A percentile compares a stretch with the other conserved stretches of the same genome.
phyloP scores from a whole-genome alignment of 139 green algal species.

The Chlorella sp. region DNA sequence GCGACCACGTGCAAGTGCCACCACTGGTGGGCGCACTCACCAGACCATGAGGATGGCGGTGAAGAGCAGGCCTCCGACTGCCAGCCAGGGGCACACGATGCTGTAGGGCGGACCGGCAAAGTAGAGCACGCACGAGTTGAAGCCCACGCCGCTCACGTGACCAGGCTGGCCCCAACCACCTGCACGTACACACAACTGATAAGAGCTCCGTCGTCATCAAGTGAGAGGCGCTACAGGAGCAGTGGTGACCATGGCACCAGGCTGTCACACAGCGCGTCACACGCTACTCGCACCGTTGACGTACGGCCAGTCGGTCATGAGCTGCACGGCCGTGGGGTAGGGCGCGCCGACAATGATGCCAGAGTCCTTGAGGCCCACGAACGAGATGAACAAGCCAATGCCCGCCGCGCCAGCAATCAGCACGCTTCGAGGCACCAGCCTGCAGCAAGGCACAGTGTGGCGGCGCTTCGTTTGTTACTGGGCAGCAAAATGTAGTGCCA shows the following conservation, averaged over 20 bases:
- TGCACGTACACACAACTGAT: no score
- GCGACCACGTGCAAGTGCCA: neutral
- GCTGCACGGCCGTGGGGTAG: slow-evolving; percentile 20
- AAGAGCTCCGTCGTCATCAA: no score
- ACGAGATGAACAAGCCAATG: slow-evolving; percentile 61
- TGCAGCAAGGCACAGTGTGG: neutral
- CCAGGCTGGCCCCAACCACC: slow-evolving; percentile 23
- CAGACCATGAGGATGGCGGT: slow-evolving; percentile 22
- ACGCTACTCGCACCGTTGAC: slow-evolving; percentile 7
- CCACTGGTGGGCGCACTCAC: neutral
- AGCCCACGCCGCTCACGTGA: slow-evolving; percentile 17
- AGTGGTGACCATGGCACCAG: no score
- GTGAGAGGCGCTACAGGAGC: no score
- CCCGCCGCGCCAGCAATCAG: slow-evolving; percentile 52
- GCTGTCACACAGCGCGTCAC: neutral
- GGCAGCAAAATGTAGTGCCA: no score
- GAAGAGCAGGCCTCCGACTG: slow-evolving; percentile 45
- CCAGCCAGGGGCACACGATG: slow-evolving; percentile 46
- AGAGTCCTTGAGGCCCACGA: slow-evolving; percentile 36
- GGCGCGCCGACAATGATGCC: slow-evolving; percentile 29
- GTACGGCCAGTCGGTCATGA: slow-evolving; percentile 24
- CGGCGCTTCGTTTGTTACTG: no score
- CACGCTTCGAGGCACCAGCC: slow-evolving; percentile 35
- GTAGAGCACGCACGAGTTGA: slow-evolving; percentile 43
- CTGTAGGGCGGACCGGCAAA: slow-evolving; percentile 27